Base-by-base conservation (phyloP, 148 eudicot species). In the Simmondsia chinensis region DNA sequence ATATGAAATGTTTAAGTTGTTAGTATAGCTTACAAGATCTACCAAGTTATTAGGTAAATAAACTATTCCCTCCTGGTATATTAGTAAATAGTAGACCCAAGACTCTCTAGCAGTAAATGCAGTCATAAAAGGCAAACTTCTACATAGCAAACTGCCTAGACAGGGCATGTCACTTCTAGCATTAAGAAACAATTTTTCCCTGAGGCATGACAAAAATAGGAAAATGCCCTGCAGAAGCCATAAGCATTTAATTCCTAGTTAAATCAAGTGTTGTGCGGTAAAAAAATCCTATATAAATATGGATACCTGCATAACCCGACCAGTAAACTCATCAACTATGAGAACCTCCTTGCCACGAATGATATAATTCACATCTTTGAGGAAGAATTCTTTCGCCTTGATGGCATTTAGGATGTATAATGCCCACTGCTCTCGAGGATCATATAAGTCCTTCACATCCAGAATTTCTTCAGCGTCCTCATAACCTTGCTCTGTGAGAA, bases 341-440 rank as follows among this genome's bases (percentile, higher is more conserved):
- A 93, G 96, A 40, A 93, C 82, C 69, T 93, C 99, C 59, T 82
- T 86, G 60, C 82, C 94, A 56, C 96, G 87, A 48, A 86, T 60
- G 26, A 93, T 93, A 58, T 93, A 93, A 61, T 86, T 86, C 60
- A 93, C 99, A 40, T 93, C 96, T 69, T 63, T 82, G 24, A 93
- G 73, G 54, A 93, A 93, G 43, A 93, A 89, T 65, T 93, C 96
- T 63, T 86, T 86, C 12, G 96, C 96, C 64, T 93, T 93, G 17
- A 93, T 69, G 37, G 96, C 99, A 86, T 93, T 93, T 36, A 93
- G 53, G 39, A 93, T 57, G 64, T 70, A 86, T 32, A 86, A 77
- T 18, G 99, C 99, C 99, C 99, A 93, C 59, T 93, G 99, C 61
- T 82, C 96, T 54, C 96, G 77, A 21, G 96, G 99, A 82, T 93